Evolutionary conservation across 2,329 filamentous ascomycete genomes (phyloP).

Genomic region (Fusarium armeniacum): DNA sequence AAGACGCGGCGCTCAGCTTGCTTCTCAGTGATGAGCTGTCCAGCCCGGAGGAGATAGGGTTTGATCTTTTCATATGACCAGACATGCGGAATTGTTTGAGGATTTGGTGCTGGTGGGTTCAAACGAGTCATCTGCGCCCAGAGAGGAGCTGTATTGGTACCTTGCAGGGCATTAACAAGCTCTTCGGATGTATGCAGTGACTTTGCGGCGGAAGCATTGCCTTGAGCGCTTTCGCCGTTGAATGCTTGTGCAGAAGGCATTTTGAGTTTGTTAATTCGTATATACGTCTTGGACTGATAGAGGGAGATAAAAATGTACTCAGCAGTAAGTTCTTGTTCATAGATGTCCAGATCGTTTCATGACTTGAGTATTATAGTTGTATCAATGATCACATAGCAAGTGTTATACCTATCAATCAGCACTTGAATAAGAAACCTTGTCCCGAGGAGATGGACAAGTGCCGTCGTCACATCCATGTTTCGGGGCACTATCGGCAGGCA

Average conservation of each 20-base stretch:
- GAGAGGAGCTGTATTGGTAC: constrained; percentile 53
- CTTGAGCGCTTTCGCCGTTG: accelerated
- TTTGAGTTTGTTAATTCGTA: too few relatives aligned
- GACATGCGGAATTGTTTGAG: constrained; percentile 55
- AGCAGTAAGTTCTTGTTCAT: too few relatives aligned
- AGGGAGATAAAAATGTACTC: too few relatives aligned
- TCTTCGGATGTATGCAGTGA: not conserved
- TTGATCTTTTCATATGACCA: constrained; percentile 55
- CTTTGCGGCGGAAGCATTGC: not conserved
- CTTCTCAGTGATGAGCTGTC: constrained; percentile 54
- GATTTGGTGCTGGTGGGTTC: constrained; percentile 62
- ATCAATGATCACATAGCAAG: too few relatives aligned
- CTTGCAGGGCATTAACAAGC: constrained; percentile 4
- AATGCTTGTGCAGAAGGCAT: not conserved
- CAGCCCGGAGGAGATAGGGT: constrained; percentile 53
- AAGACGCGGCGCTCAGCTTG: constrained; percentile 58
- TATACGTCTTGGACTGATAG: too few relatives aligned
- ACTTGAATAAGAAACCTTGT: too few relatives aligned
- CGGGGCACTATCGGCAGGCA: constrained; percentile 1
- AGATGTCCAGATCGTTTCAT: too few relatives aligned
- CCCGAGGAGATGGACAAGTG: too few relatives aligned
- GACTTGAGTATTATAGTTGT: too few relatives aligned
- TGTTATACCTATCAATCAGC: too few relatives aligned
- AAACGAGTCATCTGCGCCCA: constrained; percentile 63
- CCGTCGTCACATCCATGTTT: too few relatives aligned